phyloP scores from a whole-genome alignment of 2,329 filamentous ascomycete genomes.

The Pseudocercospora vitis region DNA sequence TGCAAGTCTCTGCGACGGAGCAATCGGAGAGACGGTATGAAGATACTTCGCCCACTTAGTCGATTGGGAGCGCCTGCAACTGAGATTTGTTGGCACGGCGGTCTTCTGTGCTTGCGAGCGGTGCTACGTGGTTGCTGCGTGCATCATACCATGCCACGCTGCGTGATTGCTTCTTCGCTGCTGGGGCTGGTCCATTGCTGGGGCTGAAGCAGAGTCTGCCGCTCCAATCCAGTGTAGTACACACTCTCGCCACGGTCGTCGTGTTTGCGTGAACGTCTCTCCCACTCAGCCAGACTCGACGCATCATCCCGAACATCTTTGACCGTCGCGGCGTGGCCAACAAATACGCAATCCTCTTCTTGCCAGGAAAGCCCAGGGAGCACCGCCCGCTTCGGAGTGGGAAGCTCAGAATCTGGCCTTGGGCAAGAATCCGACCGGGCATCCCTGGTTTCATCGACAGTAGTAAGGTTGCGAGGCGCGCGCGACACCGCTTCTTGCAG shows the following conservation, averaged over 20 bases:
- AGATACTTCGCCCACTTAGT: constrained; percentile 10
- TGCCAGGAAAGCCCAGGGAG: not conserved
- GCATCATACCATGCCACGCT: not conserved
- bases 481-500: constrained; percentile 4
- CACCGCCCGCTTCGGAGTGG: not conserved
- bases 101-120: constrained; percentile 7
- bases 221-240: not conserved
- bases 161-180: constrained; percentile 13
- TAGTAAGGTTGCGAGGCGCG: constrained; percentile 1
- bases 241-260: constrained; percentile 3
- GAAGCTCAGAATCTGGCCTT: constrained; percentile 2
- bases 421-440: not conserved
- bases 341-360: not conserved
- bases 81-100: constrained; percentile 6
- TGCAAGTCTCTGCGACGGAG: constrained; percentile 11
- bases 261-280: constrained; percentile 1
- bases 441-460: constrained; percentile 4
- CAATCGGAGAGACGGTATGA: constrained; percentile 5
- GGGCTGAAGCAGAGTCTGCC: constrained; percentile 1
- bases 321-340: constrained; percentile 1
- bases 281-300: not conserved
- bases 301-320: not conserved
- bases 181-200: constrained; percentile 3
- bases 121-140: constrained; percentile 14
- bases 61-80: constrained; percentile 1